Evolutionary conservation across 768 basidiomycete species (phyloP), one percentile per base, ranked within the genome.

Genomic region (Mycena vitilis): DNA sequence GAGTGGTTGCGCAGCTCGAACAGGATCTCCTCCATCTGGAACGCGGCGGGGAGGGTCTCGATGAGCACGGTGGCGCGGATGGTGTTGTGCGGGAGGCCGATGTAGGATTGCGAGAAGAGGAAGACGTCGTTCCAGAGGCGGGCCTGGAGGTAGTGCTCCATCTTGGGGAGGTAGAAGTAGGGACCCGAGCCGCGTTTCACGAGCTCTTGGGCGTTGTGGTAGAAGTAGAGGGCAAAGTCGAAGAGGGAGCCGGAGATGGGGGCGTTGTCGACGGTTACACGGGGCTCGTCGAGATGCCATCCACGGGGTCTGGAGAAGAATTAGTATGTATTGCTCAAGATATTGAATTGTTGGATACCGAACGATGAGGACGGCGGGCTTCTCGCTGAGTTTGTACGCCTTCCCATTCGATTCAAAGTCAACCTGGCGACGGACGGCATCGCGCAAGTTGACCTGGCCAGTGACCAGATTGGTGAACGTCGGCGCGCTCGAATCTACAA

Each of bases 1-100:
- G 96, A 98, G 77, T 99, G 98, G 71, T 96, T 95, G 76, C 95
- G 88, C 56, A 99, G 85, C 83, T 99, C 98, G 71, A 96, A 99
- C 60, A 99, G 85, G 66, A 99, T 98, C 80, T 99, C 98, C 79
- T 99, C 98, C 98, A 99, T 99, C 74, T 98, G 95, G 89, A 98
- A 99, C 5, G 95, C 96, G 53, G 96, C 97, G 20, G 96, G 96
- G 51, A 99, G 89, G 0, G 97, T 99, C 82, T 99, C 98, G 69
- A 99, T 97, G 71, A 99, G 85, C 34, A 98, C 96, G 2, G 98
- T 99, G 7, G 88, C 97, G 45, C 98, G 89, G 78, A 99, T 93
- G 23, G 90, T 93, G 74, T 94, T 94, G 73, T 94, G 91, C 4
- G 92, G 87, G 77, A 99, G 88, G 69, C 91, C 87, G 73, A 98